Percentiles rank a stretch among this genome's conserved stretches.
phyloP scores from a whole-genome alignment of 805 yeast species.

The Candida argentea region DNA sequence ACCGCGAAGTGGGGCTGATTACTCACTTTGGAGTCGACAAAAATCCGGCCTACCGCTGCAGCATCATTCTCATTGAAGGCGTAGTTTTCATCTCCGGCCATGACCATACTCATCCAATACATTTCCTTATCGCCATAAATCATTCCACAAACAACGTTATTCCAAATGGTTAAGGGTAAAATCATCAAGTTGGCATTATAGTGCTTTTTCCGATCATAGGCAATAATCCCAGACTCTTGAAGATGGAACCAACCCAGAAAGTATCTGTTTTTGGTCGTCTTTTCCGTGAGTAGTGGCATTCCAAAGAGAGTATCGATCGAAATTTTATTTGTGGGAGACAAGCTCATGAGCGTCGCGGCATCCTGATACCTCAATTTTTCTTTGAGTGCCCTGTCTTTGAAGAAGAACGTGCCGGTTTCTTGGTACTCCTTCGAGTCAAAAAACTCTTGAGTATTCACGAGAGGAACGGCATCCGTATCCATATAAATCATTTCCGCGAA shows the following conservation, averaged over 20 bases:
- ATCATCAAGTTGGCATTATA: slow-evolving; percentile 39
- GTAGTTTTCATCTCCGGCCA: slow-evolving; percentile 46
- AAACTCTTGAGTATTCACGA: slow-evolving; percentile 16
- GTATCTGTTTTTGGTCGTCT: slow-evolving; percentile 22
- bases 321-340: slow-evolving; percentile 16
- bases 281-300: slow-evolving; percentile 18
- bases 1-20: slow-evolving; percentile 18
- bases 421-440: slow-evolving; percentile 20
- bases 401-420: slow-evolving; percentile 23
- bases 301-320: slow-evolving; percentile 20
- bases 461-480: slow-evolving; percentile 45
- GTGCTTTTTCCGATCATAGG: slow-evolving; percentile 39
- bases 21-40: slow-evolving; percentile 8
- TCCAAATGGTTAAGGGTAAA: slow-evolving; percentile 20
- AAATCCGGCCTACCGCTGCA: slow-evolving; percentile 36
- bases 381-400: slow-evolving; percentile 14
- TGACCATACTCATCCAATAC: slow-evolving; percentile 60
- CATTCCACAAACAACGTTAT: slow-evolving; percentile 31
- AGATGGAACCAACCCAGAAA: slow-evolving; percentile 33
- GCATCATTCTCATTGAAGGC: slow-evolving; percentile 44
- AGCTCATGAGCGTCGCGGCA: slow-evolving; percentile 28
- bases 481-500: slow-evolving; percentile 41
- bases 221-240: slow-evolving; percentile 31
- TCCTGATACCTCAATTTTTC: slow-evolving; percentile 17
- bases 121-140: slow-evolving; percentile 76